Evolutionary conservation across 176 grass and related monocot genomes (phyloP), one percentile per base, ranked within the genome.

Genomic region (Musa acuminata): DNA sequence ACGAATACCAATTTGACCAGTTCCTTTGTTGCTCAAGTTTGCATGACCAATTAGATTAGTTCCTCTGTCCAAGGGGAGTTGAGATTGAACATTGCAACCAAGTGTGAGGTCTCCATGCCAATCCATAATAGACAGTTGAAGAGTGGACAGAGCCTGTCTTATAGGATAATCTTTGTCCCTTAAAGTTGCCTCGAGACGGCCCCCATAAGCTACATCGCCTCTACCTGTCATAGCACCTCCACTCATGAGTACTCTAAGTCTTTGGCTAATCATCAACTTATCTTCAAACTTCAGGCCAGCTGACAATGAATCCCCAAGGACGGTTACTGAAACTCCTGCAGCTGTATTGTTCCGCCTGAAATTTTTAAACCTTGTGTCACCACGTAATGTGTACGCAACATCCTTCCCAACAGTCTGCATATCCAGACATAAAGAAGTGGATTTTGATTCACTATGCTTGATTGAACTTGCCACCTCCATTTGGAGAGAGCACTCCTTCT

Each of bases 401-500:
- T 85, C 80, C 14, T 84, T 81, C 83, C 88, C 84, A 25, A 82
- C 78, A 72, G 89, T 85, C 80, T 82, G 87, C 71, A 96, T 86
- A 64, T 96, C 92, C 65, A 96, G 80, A 52, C 80, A 81, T 51
- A 87, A 87, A 69, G 92, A 83, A 24, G 68, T 91, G 1, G 92
- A 92, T 55, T 68, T 78, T 68, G 72, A 52, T 63, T 92, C 76
- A 11, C 78, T 77, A 80, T 96, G 92, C 52, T 87, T 92, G 78
- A 83, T 85, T 73, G 87, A 66, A 69, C 92, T 63, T 25, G 85
- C 92, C 14, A 89, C 92, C 65, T 92, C 89, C 85, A 89, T 68
- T 85, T 89, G 79, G 59, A 96, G 84, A 53, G 26, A 86, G 57
- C 89, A 86, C 79, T 96, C 92, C 59, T 84, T 83, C 89, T 96